phyloP scores from a whole-genome alignment of 2,329 filamentous ascomycete genomes.

The Exophiala oligosperma region DNA sequence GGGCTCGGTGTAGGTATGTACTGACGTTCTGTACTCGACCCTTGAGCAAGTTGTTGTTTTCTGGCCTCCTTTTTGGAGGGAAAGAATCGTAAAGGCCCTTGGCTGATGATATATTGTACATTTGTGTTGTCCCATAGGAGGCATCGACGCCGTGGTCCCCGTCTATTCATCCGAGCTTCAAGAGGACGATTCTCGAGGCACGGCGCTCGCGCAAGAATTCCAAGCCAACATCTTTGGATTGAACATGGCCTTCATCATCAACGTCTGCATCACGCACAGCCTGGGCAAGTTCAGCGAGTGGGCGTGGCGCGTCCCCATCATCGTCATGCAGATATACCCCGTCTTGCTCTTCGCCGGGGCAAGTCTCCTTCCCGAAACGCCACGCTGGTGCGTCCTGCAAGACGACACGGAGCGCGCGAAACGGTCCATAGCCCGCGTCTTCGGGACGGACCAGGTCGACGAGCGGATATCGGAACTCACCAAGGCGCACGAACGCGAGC shows the following conservation, averaged over 20 bases:
- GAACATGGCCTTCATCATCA: constrained; percentile 61
- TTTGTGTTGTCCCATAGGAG: constrained; percentile 39
- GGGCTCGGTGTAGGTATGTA: constrained; percentile 36
- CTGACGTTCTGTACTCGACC: background rate
- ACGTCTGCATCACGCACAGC: constrained; percentile 53
- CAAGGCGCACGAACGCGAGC: constrained; percentile 50
- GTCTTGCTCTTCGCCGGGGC: constrained; percentile 55
- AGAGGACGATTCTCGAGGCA: constrained; percentile 57
- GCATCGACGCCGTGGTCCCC: constrained; percentile 62
- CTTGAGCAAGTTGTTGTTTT: no score
- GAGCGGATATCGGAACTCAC: constrained; percentile 37
- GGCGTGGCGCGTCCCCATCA: constrained; percentile 63
- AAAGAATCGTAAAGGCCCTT: background rate
- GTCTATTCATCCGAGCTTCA: constrained; percentile 60
- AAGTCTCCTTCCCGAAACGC: constrained; percentile 56
- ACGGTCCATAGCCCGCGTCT: constrained; percentile 49
- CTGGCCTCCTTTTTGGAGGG: no score
- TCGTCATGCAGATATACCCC: constrained; percentile 62
- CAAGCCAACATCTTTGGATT: constrained; percentile 65
- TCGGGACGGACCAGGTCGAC: constrained; percentile 52
- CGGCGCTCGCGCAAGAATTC: constrained; percentile 62
- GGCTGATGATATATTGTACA: constrained; percentile 48
- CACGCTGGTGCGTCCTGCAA: constrained; percentile 58
- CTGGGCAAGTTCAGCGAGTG: constrained; percentile 59
- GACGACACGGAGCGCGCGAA: constrained; percentile 53